Percentiles rank a stretch among this genome's conserved stretches.
Evolutionary conservation across 1,139 yeast genomes (phyloP).

Genomic region (Debaryomyces sp.): DNA sequence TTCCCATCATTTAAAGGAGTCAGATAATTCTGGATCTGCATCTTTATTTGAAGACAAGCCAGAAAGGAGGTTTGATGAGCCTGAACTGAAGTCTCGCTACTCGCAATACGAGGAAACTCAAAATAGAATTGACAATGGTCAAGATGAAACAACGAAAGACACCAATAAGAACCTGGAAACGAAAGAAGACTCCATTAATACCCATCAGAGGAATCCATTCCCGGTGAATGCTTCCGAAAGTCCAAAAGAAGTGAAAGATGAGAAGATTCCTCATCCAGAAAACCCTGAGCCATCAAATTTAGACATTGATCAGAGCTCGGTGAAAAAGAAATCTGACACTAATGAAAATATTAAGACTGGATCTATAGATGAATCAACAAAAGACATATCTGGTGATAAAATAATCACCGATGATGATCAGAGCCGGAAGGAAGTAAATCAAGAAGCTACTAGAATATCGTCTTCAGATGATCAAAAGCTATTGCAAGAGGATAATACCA

Average conservation of each 20-base stretch:
- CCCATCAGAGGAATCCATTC: neutral
- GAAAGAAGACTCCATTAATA: neutral
- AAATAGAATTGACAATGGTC: neutral
- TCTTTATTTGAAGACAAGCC: conserved; percentile 9
- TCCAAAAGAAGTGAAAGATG: neutral
- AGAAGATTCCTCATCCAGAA: neutral
- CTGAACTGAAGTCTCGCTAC: neutral
- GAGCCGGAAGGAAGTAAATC: neutral
- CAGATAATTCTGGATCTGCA: neutral
- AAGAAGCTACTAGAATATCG: conserved; percentile 14
- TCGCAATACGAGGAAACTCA: neutral
- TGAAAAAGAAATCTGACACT: neutral
- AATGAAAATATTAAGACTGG: neutral
- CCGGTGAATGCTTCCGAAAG: neutral
- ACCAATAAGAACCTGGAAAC: neutral
- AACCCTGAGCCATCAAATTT: neutral
- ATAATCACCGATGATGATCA: neutral
- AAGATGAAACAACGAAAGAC: neutral
- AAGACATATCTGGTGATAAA: too few relatives aligned
- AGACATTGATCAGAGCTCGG: neutral
- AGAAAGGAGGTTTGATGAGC: conserved; percentile 8
- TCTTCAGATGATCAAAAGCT: conserved; percentile 18
- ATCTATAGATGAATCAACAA: neutral
- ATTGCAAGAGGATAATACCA: neutral
- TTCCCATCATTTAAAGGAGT: neutral